phyloP scores from a whole-genome alignment of 2,329 filamentous ascomycete genomes.

The Microcyclosporella mali region DNA sequence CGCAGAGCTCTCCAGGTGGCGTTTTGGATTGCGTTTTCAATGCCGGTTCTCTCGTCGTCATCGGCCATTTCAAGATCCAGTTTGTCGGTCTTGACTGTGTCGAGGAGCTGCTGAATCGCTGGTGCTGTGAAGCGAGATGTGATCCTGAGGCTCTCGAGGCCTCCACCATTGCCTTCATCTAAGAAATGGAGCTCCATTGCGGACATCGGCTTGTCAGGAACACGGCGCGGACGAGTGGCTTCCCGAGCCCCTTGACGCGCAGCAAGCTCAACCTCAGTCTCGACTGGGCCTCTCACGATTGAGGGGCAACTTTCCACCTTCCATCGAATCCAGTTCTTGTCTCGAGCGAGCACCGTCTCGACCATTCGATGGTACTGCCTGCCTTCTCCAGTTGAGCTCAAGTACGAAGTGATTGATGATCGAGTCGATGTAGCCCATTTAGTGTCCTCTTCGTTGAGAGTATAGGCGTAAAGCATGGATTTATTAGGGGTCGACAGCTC shows the following conservation, averaged over 20 bases:
- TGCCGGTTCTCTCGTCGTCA: conserved; percentile 53
- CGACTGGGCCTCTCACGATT: conserved; percentile 70
- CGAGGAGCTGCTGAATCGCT: conserved; percentile 62
- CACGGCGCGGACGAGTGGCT: conserved; percentile 63
- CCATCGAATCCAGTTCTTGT: conserved; percentile 99
- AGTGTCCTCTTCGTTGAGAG: conserved; percentile 75
- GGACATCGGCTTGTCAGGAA: conserved; percentile 63
- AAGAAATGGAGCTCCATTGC: conserved; percentile 75
- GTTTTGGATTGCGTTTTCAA: conserved; percentile 69
- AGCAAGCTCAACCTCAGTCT: conserved; percentile 60
- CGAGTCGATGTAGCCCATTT: conserved; percentile 79
- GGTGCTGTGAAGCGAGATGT: conserved; percentile 60
- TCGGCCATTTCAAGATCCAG: conserved; percentile 80
- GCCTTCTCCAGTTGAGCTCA: conserved; percentile 59
- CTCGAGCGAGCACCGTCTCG: conserved; percentile 86
- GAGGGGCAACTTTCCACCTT: conserved; percentile 89
- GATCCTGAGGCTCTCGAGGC: conserved; percentile 65
- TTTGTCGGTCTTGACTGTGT: conserved; percentile 69
- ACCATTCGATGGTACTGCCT: conserved; percentile 96
- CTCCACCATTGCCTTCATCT: conserved; percentile 56
- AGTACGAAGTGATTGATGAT: conserved; percentile 70
- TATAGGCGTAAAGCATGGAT: conserved; percentile 76
- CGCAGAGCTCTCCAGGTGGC: conserved; percentile 87
- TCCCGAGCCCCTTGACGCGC: conserved; percentile 62
- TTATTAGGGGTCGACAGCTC: conserved; percentile 63